Percentiles rank a stretch among this genome's conserved stretches.
phyloP scores from a whole-genome alignment of 768 basidiomycete species.

The Lentinula aciculospora region DNA sequence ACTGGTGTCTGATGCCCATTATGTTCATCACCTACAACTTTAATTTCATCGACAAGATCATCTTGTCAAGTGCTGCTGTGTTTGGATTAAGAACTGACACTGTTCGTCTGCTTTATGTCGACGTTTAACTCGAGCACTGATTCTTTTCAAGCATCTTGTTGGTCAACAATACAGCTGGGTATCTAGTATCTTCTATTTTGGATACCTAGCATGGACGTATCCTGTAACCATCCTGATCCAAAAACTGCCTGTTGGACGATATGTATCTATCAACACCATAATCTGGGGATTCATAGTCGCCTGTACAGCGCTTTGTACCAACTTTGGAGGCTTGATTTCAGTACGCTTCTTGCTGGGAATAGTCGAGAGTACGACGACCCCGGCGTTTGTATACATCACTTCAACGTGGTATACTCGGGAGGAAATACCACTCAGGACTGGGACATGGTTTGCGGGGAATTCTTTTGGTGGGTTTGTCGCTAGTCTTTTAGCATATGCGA shows the following conservation, averaged over 20 bases:
- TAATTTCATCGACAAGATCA: neutral
- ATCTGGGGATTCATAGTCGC: neutral
- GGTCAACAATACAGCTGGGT: constrained; percentile 1
- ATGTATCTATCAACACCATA: neutral
- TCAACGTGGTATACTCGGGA: neutral
- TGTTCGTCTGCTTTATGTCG: neutral
- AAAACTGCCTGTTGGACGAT: neutral
- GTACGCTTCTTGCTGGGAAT: neutral
- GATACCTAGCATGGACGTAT: neutral
- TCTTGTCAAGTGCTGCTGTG: neutral
- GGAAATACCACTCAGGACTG: constrained; percentile 1
- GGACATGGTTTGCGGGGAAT: constrained; percentile 1
- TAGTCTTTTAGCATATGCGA: neutral
- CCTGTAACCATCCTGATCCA: neutral
- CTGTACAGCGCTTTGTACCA: neutral
- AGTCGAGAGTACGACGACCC: neutral
- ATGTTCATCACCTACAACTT: constrained; percentile 3
- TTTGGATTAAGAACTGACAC: neutral
- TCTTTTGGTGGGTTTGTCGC: neutral
- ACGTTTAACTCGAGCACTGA: neutral
- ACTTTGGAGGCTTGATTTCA: neutral
- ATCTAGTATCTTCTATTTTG: constrained; percentile 1
- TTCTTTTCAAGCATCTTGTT: neutral
- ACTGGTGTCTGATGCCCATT: neutral
- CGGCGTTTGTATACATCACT: neutral